A percentile compares a stretch with the other conserved stretches of the same genome.
These are phyloP conservation scores for Tuber brumale DNA, from an alignment of 495 filamentous ascomycete genomes.

Conservation along the genomic window DNA sequence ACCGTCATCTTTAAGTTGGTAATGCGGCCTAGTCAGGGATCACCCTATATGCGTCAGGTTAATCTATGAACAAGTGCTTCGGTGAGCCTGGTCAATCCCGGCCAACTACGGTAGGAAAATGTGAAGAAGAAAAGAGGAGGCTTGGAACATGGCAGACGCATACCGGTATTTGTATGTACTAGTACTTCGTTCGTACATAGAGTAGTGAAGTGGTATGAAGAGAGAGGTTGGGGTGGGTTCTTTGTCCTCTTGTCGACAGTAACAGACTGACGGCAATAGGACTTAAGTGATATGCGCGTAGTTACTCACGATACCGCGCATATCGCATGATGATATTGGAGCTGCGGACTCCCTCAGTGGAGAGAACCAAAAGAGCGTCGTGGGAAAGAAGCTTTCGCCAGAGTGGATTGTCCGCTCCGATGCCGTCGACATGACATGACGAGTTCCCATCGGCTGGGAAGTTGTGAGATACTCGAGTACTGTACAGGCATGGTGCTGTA, in stretches of 20 bases:
- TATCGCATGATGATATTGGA: background rate
- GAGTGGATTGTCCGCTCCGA: background rate
- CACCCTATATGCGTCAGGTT: background rate
- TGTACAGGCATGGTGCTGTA: background rate
- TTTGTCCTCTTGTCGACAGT: background rate
- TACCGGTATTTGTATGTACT: background rate
- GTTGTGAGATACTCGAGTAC: background rate
- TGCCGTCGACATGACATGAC: background rate
- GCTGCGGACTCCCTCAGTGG: background rate
- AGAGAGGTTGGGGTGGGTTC: background rate
- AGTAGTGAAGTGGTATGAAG: background rate
- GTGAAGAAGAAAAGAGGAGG: background rate
- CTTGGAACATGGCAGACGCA: background rate
- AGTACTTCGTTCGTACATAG: background rate
- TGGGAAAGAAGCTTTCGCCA: background rate
- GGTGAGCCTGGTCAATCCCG: background rate
- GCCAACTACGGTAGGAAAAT: background rate
- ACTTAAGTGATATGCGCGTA: background rate
- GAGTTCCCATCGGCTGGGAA: background rate
- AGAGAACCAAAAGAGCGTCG: background rate
- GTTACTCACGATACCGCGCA: background rate
- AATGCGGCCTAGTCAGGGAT: background rate
- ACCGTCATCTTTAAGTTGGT: background rate
- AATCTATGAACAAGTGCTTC: background rate
- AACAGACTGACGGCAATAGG: background rate